These are phyloP conservation scores for Linum trigynum DNA, from an alignment of 345 rosid species.

Conservation along the genomic window DNA sequence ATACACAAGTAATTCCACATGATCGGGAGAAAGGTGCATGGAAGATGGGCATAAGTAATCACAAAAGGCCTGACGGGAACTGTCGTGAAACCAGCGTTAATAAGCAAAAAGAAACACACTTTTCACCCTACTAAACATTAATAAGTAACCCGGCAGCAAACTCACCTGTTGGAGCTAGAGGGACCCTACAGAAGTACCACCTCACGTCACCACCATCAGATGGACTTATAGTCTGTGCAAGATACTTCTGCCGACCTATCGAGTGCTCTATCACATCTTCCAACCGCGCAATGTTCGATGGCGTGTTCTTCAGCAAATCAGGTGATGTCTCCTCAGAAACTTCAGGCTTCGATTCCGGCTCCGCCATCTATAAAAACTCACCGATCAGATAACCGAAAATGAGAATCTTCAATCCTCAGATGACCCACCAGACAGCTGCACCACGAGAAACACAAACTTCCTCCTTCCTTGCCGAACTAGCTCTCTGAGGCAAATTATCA, in stretches of 20 bases:
- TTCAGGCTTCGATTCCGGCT: slow-evolving; percentile 21
- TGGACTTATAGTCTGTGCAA: slow-evolving; percentile 70
- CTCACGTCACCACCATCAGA: slow-evolving; percentile 88
- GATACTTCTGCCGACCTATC: slow-evolving; percentile 73
- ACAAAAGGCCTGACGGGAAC: no score
- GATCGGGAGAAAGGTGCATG: no score
- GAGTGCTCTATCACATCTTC: slow-evolving; percentile 82
- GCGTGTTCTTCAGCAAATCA: slow-evolving; percentile 84
- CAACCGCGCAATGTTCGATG: slow-evolving; percentile 76
- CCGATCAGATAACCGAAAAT: no score
- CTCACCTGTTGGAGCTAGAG: slow-evolving; percentile 69
- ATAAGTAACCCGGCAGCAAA: neutral
- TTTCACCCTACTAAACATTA: no score
- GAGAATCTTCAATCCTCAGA: no score
- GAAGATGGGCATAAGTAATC: neutral
- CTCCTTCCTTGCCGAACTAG: no score
- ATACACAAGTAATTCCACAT: neutral
- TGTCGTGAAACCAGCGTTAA: neutral
- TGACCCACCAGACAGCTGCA: no score
- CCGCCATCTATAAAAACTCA: slow-evolving; percentile 27
- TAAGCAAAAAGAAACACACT: no score
- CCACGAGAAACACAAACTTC: no score
- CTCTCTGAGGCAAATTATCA: no score
- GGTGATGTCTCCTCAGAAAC: slow-evolving; percentile 41
- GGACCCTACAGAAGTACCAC: slow-evolving; percentile 86